Percentiles rank a stretch among this genome's conserved stretches.
phyloP scores from a whole-genome alignment of 805 yeast species.

The Lachancea dasiensis region DNA sequence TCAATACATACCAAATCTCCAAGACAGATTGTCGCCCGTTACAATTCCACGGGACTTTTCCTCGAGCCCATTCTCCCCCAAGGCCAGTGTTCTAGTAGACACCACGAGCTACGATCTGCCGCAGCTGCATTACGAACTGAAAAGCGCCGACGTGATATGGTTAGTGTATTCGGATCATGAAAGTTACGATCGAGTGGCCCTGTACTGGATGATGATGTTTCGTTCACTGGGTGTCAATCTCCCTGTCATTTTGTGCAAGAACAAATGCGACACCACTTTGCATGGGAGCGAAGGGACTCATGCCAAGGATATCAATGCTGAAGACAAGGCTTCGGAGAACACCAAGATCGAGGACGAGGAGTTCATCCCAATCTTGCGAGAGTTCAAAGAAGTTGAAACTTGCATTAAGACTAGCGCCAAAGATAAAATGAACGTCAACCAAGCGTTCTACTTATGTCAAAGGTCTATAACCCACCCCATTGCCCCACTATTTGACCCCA shows the following conservation, averaged over 20 bases:
- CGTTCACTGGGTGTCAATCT: constrained; percentile 89
- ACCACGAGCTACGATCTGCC: constrained; percentile 64
- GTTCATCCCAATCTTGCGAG: constrained; percentile 76
- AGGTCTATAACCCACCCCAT: constrained; percentile 90
- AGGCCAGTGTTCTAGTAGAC: constrained; percentile 70
- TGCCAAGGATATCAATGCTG: background rate
- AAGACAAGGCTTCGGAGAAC: constrained; percentile 29
- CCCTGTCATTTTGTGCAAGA: constrained; percentile 88
- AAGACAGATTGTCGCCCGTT: constrained; percentile 75
- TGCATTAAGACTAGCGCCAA: constrained; percentile 87
- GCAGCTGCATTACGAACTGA: constrained; percentile 61
- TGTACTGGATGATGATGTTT: constrained; percentile 92
- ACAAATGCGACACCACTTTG: constrained; percentile 52
- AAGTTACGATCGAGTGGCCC: constrained; percentile 84
- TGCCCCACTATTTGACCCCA: constrained; percentile 89
- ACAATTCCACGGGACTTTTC: constrained; percentile 72
- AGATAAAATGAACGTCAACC: constrained; percentile 77
- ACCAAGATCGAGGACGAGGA: constrained; percentile 62
- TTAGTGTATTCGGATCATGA: constrained; percentile 91
- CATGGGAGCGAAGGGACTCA: constrained; percentile 6
- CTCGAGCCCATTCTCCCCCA: constrained; percentile 51
- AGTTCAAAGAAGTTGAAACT: constrained; percentile 90
- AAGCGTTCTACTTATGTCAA: constrained; percentile 81
- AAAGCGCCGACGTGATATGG: constrained; percentile 88
- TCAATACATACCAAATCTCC: constrained; percentile 68